Evolutionary conservation across 805 yeast genomes (phyloP), one percentile per base, ranked within the genome.

Genomic region (Cyberlindnera veronae): DNA sequence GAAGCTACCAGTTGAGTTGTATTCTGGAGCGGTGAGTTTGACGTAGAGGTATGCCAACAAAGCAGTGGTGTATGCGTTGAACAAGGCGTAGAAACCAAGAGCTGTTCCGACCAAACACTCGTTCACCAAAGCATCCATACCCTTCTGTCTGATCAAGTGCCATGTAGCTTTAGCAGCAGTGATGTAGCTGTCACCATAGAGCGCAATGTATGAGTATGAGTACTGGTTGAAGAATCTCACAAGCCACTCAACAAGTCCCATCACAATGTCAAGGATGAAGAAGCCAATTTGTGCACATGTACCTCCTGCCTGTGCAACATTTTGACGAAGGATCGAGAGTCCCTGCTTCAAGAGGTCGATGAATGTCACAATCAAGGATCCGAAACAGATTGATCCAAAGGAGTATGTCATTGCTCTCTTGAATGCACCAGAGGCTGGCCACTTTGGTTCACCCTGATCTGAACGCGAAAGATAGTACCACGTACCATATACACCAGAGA

Each of bases 351-450:
- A 47, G 13, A 87, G 70, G 55, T 86, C 91, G 46, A 88, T 72
- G 19, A 87, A 46, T 0, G 87, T 77, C 29, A 84, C 84, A 58
- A 84, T 72, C 54, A 84, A 61, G 2, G 88, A 82, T 0, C 96
- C 96, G 56, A 86, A 84, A 58, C 95, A 84, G 40, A 90, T 82
- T 3, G 95, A 84, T 2, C 98, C 97, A 55, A 89, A 83, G 9
- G 95, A 86, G 58, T 81, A 84, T 4, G 95, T 84, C 62, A 86
- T 61, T 1, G 95, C 87, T 50, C 95, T 73, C 53, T 70, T 77
- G 49, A 89, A 77, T 3, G 96, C 81, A 3, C 93, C 89, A 45
- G 81, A 66, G 1, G 95, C 93, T 3, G 95, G 91, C 68, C 75
- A 72, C 52, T 58, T 71, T 23, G 96, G 95, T 67, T 77, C 81